phyloP scores from a whole-genome alignment of 2,329 filamentous ascomycete genomes.

The Paraphaeosphaeria sporulosa region DNA sequence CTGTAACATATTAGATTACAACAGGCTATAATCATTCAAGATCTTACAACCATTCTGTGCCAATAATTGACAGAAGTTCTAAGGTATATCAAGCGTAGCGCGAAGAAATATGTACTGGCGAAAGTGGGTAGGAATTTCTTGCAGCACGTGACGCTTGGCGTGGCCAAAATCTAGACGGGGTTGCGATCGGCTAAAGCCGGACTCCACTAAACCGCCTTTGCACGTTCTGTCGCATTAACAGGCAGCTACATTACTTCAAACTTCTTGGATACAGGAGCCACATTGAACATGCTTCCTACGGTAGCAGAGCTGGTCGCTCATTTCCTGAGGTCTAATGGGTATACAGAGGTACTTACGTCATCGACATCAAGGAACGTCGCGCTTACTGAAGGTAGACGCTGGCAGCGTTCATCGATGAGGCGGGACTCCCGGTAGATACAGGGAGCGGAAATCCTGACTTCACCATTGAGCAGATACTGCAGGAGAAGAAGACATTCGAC shows the following conservation, averaged over 20 bases:
- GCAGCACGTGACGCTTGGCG: constrained; percentile 2
- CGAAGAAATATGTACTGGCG: not conserved
- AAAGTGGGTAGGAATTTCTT: not conserved
- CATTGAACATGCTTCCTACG: constrained; percentile 42
- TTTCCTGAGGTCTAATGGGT: constrained; percentile 51
- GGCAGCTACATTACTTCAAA: not conserved
- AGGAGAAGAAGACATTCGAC: constrained; percentile 68
- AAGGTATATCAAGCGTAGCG: not conserved
- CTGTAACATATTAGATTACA: not conserved
- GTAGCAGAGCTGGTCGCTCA: constrained; percentile 53
- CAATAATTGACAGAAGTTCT: not conserved
- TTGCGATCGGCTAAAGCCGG: constrained; percentile 1
- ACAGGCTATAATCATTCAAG: not conserved
- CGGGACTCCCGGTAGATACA: constrained; percentile 60
- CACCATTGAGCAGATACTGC: constrained; percentile 66
- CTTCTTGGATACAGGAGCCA: not conserved
- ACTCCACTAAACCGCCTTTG: not conserved
- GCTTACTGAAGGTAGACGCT: constrained; percentile 55
- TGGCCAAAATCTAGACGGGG: not conserved
- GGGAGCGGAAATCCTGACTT: constrained; percentile 55
- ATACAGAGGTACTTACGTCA: constrained; percentile 47
- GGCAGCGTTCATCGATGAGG: constrained; percentile 64
- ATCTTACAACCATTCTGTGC: not conserved
- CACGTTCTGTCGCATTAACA: not conserved
- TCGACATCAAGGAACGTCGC: not conserved